Evolutionary conservation across 2,329 filamentous ascomycete genomes (phyloP), one percentile per base, ranked within the genome.

Genomic region (Exutisphaerella laricina): DNA sequence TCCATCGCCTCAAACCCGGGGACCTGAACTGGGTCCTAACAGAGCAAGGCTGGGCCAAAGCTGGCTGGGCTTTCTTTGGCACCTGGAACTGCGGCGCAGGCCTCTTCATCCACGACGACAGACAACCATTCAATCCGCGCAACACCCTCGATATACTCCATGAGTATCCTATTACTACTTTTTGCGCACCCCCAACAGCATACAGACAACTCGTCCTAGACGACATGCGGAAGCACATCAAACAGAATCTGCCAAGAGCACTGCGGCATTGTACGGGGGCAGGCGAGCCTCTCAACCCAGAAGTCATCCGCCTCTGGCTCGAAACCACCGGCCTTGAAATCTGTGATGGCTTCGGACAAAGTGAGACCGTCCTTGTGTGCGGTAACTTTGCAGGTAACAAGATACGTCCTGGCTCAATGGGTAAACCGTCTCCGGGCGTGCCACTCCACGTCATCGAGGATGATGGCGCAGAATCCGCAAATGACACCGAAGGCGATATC

Each of bases 11-110:
- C 10, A 37, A 55, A 16, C 65, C 64, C 1, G 61, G 62, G 2
- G 58, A 64, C 16, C 38, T 67, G 3, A 65, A 61, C 48, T 69
- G 65, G 66, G 66, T 66, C 30, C 47, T 66, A 9, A 61, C 65
- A 5, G 66, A 68, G 39, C 65, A 69, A 59, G 65, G 66, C 23
- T 69, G 66, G 66, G 66, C 64, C 3, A 68, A 69, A 56, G 66
- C 66, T 29, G 64, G 62, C 5, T 69, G 65, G 65, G 60, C 66
- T 3, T 67, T 61, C 43, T 63, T 69, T 33, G 60, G 58, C 3
- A 53, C 65, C 1, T 69, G 66, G 64, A 68, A 66, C 38, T 65
- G 61, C 40, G 66, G 66, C 7, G 65, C 65, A 1, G 65, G 58
- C 1, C 58, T 69, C 4, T 69, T 69, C 46, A 56, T 68, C 14